Conservation (phyloP, 2,329 filamentous ascomycete species). For the Exophiala mesophila region DNA sequence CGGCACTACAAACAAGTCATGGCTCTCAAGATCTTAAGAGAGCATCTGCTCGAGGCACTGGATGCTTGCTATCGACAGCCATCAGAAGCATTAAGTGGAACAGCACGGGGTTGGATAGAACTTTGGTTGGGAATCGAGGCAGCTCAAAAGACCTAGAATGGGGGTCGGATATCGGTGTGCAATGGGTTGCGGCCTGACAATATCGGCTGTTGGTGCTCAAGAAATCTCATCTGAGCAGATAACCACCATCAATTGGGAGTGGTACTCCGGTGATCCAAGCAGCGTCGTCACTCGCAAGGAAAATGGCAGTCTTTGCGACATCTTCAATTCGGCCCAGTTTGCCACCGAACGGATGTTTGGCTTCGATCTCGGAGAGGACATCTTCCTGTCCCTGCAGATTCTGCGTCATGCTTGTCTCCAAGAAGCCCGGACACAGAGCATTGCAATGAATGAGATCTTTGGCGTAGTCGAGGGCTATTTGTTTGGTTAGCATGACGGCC, state of each 20-base stretch:
- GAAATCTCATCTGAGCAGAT: slow-evolving; percentile 21
- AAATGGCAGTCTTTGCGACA: slow-evolving; percentile 39
- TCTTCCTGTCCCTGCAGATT: slow-evolving; percentile 33
- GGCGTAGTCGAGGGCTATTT: slow-evolving; percentile 43
- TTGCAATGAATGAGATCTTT: slow-evolving; percentile 40
- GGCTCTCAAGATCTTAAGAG: slow-evolving; percentile 74
- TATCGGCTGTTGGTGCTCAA: background rate
- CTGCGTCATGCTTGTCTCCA: slow-evolving; percentile 36
- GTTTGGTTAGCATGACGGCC: slow-evolving; percentile 43
- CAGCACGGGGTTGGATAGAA: slow-evolving; percentile 16
- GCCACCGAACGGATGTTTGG: slow-evolving; percentile 16
- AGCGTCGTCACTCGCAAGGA: slow-evolving; percentile 45
- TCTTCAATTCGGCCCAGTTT: slow-evolving; percentile 27
- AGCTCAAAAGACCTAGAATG: slow-evolving; percentile 7
- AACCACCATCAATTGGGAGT: slow-evolving; percentile 46
- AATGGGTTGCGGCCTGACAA: background rate
- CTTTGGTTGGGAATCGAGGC: slow-evolving; percentile 21
- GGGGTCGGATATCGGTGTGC: background rate
- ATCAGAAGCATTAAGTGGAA: slow-evolving; percentile 4
- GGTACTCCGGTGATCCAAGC: slow-evolving; percentile 42
- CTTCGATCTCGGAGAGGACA: slow-evolving; percentile 12
- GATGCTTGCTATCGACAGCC: slow-evolving; percentile 10
- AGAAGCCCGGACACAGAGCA: slow-evolving; percentile 39
- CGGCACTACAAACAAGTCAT: slow-evolving; percentile 87
- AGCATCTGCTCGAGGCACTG: slow-evolving; percentile 12